phyloP scores from a whole-genome alignment of 2,329 filamentous ascomycete species.

The Helminthosporium solani region DNA sequence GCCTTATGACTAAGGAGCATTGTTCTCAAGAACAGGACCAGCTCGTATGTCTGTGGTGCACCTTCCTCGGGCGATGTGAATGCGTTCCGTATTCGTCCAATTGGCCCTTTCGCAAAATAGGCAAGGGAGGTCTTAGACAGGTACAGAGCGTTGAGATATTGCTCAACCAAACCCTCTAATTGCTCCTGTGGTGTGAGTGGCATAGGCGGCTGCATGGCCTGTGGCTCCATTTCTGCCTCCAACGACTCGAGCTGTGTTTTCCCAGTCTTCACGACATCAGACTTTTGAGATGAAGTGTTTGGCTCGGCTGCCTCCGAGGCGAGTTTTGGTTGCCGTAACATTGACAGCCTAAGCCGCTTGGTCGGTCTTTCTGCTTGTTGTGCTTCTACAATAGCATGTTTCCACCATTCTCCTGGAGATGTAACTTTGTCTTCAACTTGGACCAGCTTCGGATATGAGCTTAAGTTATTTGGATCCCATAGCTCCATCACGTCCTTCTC shows the following conservation, averaged over 20 bases:
- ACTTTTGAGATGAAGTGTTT: not conserved
- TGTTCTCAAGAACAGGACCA: slow-evolving; percentile 68
- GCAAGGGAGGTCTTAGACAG: slow-evolving; percentile 68
- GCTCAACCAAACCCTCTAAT: slow-evolving; percentile 53
- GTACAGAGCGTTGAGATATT: slow-evolving; percentile 50
- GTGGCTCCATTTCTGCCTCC: slow-evolving; percentile 5
- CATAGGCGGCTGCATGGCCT: slow-evolving; percentile 13
- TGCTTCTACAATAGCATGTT: slow-evolving; percentile 25
- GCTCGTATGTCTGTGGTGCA: slow-evolving; percentile 60
- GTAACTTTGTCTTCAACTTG: slow-evolving; percentile 38
- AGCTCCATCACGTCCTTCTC: slow-evolving; percentile 52
- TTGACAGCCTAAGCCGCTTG: slow-evolving; percentile 30
- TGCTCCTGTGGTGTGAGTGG: slow-evolving; percentile 36
- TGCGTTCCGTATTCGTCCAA: slow-evolving; percentile 71
- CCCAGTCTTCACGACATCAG: not conserved
- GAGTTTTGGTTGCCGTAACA: slow-evolving; percentile 26
- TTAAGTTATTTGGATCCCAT: slow-evolving; percentile 22
- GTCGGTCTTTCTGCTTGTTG: slow-evolving; percentile 15
- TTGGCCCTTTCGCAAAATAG: slow-evolving; percentile 80
- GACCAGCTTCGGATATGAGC: slow-evolving; percentile 60
- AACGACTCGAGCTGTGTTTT: not conserved
- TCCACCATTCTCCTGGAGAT: slow-evolving; percentile 32
- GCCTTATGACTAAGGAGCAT: slow-evolving; percentile 66
- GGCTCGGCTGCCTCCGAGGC: slow-evolving; percentile 2
- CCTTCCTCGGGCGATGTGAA: slow-evolving; percentile 65